Percentiles rank a stretch among this genome's conserved stretches.
These are phyloP conservation scores for Paraglomus brasilianum DNA, from an alignment of 192 early-diverging fungal species.

Conservation along the genomic window DNA sequence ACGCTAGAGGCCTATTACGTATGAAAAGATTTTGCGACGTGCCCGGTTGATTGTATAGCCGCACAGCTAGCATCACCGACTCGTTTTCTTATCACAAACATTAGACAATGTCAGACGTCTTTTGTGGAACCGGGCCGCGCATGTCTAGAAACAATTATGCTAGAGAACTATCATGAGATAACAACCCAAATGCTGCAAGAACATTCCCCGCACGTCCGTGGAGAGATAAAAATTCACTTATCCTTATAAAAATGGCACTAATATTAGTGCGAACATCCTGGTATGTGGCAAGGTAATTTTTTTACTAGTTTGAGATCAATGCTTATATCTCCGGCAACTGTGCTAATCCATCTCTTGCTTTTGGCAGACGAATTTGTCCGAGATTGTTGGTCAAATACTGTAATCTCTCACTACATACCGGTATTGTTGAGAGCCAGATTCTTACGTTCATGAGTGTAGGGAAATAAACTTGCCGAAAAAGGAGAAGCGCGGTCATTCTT, in stretches of 20 bases:
- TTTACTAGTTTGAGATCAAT: too few relatives aligned
- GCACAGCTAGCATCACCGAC: constrained; percentile 2
- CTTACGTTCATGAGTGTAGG: constrained; percentile 13
- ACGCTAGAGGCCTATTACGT: constrained; percentile 11
- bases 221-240: too few relatives aligned
- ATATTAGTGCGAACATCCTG: constrained; percentile 30
- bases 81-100: too few relatives aligned
- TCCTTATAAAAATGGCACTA: constrained; percentile 30
- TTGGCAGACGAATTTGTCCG: constrained; percentile 21
- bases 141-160: too few relatives aligned
- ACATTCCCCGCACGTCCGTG: too few relatives aligned
- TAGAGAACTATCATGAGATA: too few relatives aligned
- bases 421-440: constrained; percentile 17
- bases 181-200: too few relatives aligned
- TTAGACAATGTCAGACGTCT: too few relatives aligned
- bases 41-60: neutral
- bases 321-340: too few relatives aligned
- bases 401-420: constrained; percentile 20
- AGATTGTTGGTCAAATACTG: constrained; percentile 21
- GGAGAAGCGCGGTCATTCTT: constrained; percentile 29
- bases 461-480: constrained; percentile 3
- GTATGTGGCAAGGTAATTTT: constrained; percentile 32
- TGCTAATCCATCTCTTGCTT: neutral
- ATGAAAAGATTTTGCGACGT: constrained; percentile 23
- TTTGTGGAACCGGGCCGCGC: too few relatives aligned